Evolutionary conservation across 495 filamentous ascomycete genomes (phyloP), one percentile per base, ranked within the genome.

Genomic region (Penicillium malachiteum): DNA sequence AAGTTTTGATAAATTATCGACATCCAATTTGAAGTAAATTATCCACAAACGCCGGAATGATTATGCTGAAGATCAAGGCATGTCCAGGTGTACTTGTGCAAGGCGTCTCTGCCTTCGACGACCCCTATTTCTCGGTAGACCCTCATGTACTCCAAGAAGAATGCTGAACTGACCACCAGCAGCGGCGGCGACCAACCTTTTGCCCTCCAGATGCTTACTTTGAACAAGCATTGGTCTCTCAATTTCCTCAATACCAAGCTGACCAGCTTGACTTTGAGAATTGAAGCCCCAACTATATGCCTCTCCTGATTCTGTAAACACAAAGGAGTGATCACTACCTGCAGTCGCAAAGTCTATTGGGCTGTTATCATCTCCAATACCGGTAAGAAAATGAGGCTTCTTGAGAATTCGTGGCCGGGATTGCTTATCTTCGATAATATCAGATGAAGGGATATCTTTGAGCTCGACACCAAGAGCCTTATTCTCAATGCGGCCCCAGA

Each of bases 221-320:
- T 51, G 16, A 41, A 51, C 17, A 51, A 51, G 35, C 13, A 21
- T 51, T 7, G 48, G 48, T 18, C 12, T 39, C 37, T 51, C 48
- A 14, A 51, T 37, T 13, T 51, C 48, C 40, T 51, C 48, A 31
- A 51, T 7, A 41, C 35, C 48, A 3, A 37, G 35, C 48, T 51
- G 48, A 30, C 48, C 48, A 42, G 48, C 35, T 26, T 51, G 48
- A 17, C 48, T 41, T 31, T 51, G 48, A 10, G 48, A 11, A 41
- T 51, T 51, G 16, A 51, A 51, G 9, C 48, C 48, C 48, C 48
- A 42, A 8, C 48, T 51, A 51, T 51, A 51, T 7, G 35, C 48
- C 17, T 41, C 41, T 17, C 48, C 48, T 7, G 48, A 51, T 32
- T 41, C 37, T n/a, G 48, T 51, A 7, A 51, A 41, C 12, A 51